A percentile compares a stretch with the other conserved stretches of the same genome.
Conservation (phyloP, 768 basidiomycete genomes). For the Podaxis carcinomalis region DNA sequence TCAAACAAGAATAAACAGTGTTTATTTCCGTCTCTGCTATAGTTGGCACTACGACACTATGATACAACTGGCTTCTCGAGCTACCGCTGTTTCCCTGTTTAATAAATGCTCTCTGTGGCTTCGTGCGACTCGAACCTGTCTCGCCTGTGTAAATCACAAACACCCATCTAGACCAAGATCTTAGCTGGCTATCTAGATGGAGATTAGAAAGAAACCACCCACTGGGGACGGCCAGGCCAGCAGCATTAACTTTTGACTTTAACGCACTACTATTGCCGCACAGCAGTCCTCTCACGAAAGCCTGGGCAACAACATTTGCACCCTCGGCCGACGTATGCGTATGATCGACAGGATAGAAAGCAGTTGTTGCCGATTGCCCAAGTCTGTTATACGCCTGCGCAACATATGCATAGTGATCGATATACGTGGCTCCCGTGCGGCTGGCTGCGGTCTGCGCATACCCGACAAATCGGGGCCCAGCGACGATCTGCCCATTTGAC, state of each 20-base stretch:
- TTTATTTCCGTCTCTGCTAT: no score
- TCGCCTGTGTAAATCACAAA: not conserved
- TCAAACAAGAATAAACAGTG: constrained; percentile 2
- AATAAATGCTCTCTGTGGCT: no score
- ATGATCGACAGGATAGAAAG: constrained; percentile 43
- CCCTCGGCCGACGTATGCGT: constrained; percentile 41
- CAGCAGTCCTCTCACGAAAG: constrained; percentile 42
- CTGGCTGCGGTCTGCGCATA: constrained; percentile 37
- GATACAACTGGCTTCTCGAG: no score
- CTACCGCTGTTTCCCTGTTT: no score
- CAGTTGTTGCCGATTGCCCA: constrained; percentile 32
- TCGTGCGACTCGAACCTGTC: not conserved
- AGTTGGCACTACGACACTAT: no score
- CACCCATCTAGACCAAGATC: constrained; percentile 10
- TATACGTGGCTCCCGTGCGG: constrained; percentile 33
- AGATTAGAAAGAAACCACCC: constrained; percentile 10
- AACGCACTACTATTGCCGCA: constrained; percentile 31
- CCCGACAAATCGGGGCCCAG: constrained; percentile 38
- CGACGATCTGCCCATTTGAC: constrained; percentile 28
- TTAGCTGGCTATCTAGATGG: not conserved
- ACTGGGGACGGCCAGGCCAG: constrained; percentile 33
- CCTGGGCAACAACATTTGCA: constrained; percentile 42
- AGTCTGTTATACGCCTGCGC: constrained; percentile 36
- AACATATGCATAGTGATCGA: constrained; percentile 44
- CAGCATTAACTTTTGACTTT: constrained; percentile 29